A percentile compares a stretch with the other conserved stretches of the same genome.
Conservation (phyloP, 768 basidiomycete species). For the Mycena polygramma region DNA sequence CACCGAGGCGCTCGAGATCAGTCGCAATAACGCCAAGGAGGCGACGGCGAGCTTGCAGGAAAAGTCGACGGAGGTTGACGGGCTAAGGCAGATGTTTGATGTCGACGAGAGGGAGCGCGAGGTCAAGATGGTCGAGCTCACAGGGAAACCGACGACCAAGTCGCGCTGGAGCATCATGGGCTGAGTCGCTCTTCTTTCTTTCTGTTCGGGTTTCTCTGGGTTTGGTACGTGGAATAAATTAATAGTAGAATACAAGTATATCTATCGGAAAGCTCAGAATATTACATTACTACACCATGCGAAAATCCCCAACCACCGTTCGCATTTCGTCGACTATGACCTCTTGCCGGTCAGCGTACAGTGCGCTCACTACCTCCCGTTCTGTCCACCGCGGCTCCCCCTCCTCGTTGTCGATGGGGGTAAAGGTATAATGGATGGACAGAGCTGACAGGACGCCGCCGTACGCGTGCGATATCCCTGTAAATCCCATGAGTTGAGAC, state of each 20-base stretch:
- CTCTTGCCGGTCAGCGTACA: conserved; percentile 69
- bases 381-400: conserved; percentile 65
- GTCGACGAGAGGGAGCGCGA: conserved; percentile 80
- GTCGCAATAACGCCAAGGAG: conserved; percentile 66
- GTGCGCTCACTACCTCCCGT: conserved; percentile 73
- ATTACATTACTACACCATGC: conserved; percentile 15
- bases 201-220: not conserved
- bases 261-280: conserved; percentile 5
- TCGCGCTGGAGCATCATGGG: conserved; percentile 29
- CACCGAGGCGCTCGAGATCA: conserved; percentile 62
- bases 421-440: conserved; percentile 87
- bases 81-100: conserved; percentile 71
- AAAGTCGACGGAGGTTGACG: conserved; percentile 82
- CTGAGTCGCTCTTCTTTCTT: not conserved
- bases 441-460: conserved; percentile 93
- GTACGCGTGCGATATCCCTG: conserved; percentile 95
- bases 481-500: not conserved
- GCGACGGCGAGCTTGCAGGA: conserved; percentile 74
- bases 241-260: conserved; percentile 10
- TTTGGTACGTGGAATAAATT: conserved; percentile 4
- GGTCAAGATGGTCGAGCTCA: conserved; percentile 60
- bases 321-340: conserved; percentile 63
- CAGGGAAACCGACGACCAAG: conserved; percentile 41
- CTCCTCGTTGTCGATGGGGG: conserved; percentile 62
- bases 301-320: conserved; percentile 60